Conservation (phyloP, 1,284 basidiomycete genomes). For the Boletus calvinii region DNA sequence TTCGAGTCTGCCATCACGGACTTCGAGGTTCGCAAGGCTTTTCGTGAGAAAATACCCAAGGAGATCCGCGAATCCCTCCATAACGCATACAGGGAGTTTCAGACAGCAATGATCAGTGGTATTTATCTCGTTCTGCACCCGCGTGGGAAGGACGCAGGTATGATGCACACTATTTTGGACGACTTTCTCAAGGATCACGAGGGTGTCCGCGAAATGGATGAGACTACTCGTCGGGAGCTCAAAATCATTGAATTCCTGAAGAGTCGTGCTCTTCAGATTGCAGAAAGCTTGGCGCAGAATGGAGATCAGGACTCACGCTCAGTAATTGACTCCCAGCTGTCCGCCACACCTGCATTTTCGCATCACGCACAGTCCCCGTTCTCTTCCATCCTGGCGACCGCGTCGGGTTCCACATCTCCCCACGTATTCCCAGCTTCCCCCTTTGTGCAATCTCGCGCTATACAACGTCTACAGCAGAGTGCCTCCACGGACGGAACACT, state of each 20-base stretch:
- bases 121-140: constrained; percentile 81
- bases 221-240: constrained; percentile 75
- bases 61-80: constrained; percentile 67
- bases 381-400: constrained; percentile 38
- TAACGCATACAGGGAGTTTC: constrained; percentile 81
- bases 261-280: constrained; percentile 56
- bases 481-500: constrained; percentile 41
- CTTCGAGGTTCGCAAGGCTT: constrained; percentile 67
- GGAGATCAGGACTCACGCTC: constrained; percentile 22
- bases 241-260: constrained; percentile 80
- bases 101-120: constrained; percentile 82
- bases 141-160: constrained; percentile 59
- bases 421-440: constrained; percentile 32
- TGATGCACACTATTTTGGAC: constrained; percentile 77
- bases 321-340: constrained; percentile 41
- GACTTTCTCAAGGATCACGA: constrained; percentile 74
- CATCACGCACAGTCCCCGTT: constrained; percentile 35
- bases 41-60: constrained; percentile 57
- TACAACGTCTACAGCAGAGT: constrained; percentile 61
- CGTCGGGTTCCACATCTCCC: constrained; percentile 29
- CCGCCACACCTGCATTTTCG: constrained; percentile 26
- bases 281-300: constrained; percentile 35
- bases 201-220: constrained; percentile 67
- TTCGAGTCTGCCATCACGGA: constrained; percentile 80
- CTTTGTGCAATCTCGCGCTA: constrained; percentile 51